Base-by-base conservation (phyloP, 2,329 filamentous ascomycete genomes). In the Rugonectria rugulosa region DNA sequence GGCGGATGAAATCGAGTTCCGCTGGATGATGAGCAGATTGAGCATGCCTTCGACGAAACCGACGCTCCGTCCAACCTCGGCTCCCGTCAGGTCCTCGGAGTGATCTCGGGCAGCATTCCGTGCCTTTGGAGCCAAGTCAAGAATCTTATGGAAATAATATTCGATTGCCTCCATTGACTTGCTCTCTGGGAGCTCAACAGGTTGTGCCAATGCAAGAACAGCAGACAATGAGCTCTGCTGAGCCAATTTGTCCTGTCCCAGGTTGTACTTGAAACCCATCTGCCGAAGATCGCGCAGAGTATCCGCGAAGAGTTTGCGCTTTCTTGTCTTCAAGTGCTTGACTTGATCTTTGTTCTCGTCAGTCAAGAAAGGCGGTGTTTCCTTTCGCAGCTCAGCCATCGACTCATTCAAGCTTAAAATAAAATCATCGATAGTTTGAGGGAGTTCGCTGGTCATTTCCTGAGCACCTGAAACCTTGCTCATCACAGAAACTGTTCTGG, bases 201-300 rank as follows among this genome's bases (percentile, higher is more conserved):
- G 64, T 27, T 76, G 68, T 3, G 80, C 81, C 6, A 78, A 80
- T 2, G 91, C 83, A 23, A 99, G 80, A 2, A 97, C 81, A 5
- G 82, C 75, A 6, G 90, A 82, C 7, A 91, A 78, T 1, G 90
- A 89, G 23, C 84, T 80, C 72, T 99, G 95, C 48, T 86, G 85
- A 32, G 83, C 82, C 15, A 98, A 79, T 37, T 88, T 80, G 68
- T 90, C 86, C 12, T 86, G 87, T 61, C 89, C 87, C 14, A 96
- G 79, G 69, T 97, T 97, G 47, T 88, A 87, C 65, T 88, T 89
- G 65, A 99, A 85, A 4, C 95, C 95, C 94, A 99, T 98, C 53
- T 88, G 85, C 29, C 92, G 87, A 23, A 97, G 78, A 19, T 88
- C 85, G 68, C 91, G 93, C 60, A 99, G 77, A 0, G 90, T 93